Evolutionary conservation across 1,284 basidiomycete genomes (phyloP).

Genomic region (Trichosporon inkin): DNA sequence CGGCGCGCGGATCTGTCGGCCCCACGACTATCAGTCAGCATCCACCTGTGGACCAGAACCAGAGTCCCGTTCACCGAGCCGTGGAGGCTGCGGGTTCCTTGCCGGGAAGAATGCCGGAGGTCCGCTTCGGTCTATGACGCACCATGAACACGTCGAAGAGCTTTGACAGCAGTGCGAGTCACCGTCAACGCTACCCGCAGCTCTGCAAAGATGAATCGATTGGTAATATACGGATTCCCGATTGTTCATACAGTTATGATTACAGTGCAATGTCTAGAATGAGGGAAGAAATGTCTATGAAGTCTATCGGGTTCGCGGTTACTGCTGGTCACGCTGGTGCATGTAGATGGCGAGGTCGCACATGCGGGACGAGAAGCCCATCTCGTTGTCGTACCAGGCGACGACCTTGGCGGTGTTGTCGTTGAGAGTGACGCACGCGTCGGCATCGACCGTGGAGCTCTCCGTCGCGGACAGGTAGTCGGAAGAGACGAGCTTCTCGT

Average conservation of each 20-base stretch:
- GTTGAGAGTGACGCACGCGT: constrained; percentile 46
- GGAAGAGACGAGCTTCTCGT: constrained; percentile 50
- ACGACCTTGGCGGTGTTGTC: constrained; percentile 47
- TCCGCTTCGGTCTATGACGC: background rate
- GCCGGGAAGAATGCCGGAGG: background rate
- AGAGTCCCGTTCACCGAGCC: background rate
- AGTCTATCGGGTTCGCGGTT: background rate
- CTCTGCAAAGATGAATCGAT: background rate
- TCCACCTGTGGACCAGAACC: background rate
- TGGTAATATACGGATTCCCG: background rate
- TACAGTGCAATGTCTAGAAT: constrained; percentile 8
- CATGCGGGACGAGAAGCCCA: constrained; percentile 34
- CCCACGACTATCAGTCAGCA: background rate
- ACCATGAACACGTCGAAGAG: background rate
- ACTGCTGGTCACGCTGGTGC: constrained; percentile 15
- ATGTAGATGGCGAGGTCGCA: constrained; percentile 24
- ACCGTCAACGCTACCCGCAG: background rate
- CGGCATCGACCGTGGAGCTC: constrained; percentile 46
- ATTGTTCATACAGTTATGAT: constrained; percentile 6
- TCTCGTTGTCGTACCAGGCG: constrained; percentile 51
- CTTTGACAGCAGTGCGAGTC: background rate
- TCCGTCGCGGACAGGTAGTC: constrained; percentile 47
- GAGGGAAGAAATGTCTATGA: background rate
- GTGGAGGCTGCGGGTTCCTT: too few relatives aligned
- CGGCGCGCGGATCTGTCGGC: too few relatives aligned